These are phyloP conservation scores for Hymenoscyphus repandus DNA, from an alignment of 2,329 filamentous ascomycete genomes.

Conservation along the genomic window DNA sequence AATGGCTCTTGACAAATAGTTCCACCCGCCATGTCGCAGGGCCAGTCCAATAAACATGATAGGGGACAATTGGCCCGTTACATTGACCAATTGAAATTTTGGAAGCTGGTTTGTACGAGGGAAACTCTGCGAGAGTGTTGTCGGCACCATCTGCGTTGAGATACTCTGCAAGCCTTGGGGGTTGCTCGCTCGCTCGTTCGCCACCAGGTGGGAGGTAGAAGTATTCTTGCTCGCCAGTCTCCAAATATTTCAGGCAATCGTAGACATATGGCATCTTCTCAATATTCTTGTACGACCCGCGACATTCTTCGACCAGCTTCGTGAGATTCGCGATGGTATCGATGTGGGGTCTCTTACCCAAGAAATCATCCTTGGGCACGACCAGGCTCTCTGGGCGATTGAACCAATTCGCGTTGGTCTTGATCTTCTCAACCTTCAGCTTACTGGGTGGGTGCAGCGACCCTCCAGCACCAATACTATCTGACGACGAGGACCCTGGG, in stretches of 20 bases:
- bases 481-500: slow-evolving; percentile 15
- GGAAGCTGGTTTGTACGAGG: slow-evolving; percentile 33
- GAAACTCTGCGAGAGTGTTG: slow-evolving; percentile 30
- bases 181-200: slow-evolving; percentile 30
- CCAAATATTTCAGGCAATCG: slow-evolving; percentile 46
- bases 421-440: slow-evolving; percentile 38
- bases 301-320: slow-evolving; percentile 46
- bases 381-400: slow-evolving; percentile 47
- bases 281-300: slow-evolving; percentile 45
- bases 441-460: slow-evolving; percentile 16
- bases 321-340: slow-evolving; percentile 49
- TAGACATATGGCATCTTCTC: slow-evolving; percentile 51
- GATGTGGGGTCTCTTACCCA: slow-evolving; percentile 44
- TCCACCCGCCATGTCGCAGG: slow-evolving; percentile 52
- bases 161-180: slow-evolving; percentile 29
- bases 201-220: slow-evolving; percentile 38
- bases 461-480: slow-evolving; percentile 8
- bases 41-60: slow-evolving; percentile 53
- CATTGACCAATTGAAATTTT: slow-evolving; percentile 43
- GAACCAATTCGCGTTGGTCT: slow-evolving; percentile 48
- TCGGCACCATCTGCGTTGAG: slow-evolving; percentile 32
- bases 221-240: slow-evolving; percentile 43
- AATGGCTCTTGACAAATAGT: slow-evolving; percentile 50
- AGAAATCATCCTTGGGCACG: slow-evolving; percentile 44
- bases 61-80: slow-evolving; percentile 49